phyloP scores from a whole-genome alignment of 169 alveolate species.

The Cryptosporidium parvum region DNA sequence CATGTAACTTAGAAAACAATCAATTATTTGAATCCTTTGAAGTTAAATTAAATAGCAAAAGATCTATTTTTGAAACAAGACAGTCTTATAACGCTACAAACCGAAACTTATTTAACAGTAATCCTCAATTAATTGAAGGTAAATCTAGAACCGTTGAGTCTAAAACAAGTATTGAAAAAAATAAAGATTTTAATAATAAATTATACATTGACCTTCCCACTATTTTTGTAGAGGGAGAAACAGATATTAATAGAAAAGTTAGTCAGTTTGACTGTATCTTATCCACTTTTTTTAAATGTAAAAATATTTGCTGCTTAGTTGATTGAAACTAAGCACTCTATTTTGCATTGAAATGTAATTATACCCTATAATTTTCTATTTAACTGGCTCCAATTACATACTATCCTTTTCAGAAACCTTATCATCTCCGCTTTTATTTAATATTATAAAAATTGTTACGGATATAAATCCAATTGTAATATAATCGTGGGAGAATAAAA shows the following conservation, averaged over 20 bases:
- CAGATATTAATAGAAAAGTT: background rate
- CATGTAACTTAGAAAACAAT: background rate
- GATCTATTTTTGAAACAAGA: background rate
- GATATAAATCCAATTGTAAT: background rate
- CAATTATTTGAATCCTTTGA: constrained; percentile 25
- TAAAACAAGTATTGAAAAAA: background rate
- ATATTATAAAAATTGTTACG: background rate
- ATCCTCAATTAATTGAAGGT: background rate
- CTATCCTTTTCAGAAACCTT: background rate
- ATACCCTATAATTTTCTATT: background rate
- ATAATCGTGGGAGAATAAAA: constrained; percentile 16
- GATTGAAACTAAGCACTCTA: background rate
- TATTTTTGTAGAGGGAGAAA: constrained; percentile 11
- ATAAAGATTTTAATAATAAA: background rate
- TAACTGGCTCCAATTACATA: background rate
- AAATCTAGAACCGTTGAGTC: background rate
- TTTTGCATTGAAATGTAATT: background rate
- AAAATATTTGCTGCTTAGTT: constrained; percentile 19
- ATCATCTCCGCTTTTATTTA: background rate
- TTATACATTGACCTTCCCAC: background rate
- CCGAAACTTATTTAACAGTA: background rate
- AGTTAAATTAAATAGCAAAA: background rate
- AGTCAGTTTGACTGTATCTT: background rate
- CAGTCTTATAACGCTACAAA: background rate
- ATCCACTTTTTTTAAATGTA: background rate